Conservation (phyloP, 768 basidiomycete species). For the Xerocomus brunneocitrinus region DNA sequence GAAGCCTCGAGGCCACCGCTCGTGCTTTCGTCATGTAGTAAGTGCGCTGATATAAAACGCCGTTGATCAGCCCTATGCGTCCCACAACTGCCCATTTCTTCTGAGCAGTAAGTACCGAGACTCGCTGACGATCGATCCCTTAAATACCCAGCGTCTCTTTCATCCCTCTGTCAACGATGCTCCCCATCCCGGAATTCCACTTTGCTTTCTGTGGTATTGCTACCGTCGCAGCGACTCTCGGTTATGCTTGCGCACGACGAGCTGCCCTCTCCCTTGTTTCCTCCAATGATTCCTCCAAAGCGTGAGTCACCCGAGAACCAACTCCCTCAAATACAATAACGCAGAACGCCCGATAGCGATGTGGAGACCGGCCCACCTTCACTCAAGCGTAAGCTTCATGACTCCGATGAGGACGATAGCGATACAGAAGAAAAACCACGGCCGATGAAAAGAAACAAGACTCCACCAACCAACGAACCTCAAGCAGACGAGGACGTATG, state of each 20-base stretch:
- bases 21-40: slow-evolving; percentile 16
- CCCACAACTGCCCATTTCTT: slow-evolving; percentile 5
- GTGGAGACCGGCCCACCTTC: slow-evolving; percentile 27
- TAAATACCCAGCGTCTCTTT: slow-evolving; percentile 17
- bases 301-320: slow-evolving; percentile 31
- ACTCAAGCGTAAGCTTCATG: slow-evolving; percentile 30
- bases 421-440: slow-evolving; percentile 30
- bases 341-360: slow-evolving; percentile 28
- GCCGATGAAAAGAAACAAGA: slow-evolving; percentile 37
- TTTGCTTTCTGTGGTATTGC: slow-evolving; percentile 50
- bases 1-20: slow-evolving; percentile 32
- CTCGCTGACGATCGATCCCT: slow-evolving; percentile 17
- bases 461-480: slow-evolving; percentile 35
- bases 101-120: no score
- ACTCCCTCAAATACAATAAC: slow-evolving; percentile 27
- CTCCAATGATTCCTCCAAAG: slow-evolving; percentile 18
- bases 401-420: slow-evolving; percentile 19
- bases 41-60: slow-evolving; percentile 27
- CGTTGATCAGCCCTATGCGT: slow-evolving; percentile 21
- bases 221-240: slow-evolving; percentile 55
- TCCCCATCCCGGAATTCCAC: slow-evolving; percentile 45
- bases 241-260: slow-evolving; percentile 52
- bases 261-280: slow-evolving; percentile 17
- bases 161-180: slow-evolving; percentile 30
- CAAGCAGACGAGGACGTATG: slow-evolving; percentile 27